These are phyloP conservation scores for Zoysia matrella DNA, from an alignment of 202 grass and related monocot genomes.

Conservation along the genomic window DNA sequence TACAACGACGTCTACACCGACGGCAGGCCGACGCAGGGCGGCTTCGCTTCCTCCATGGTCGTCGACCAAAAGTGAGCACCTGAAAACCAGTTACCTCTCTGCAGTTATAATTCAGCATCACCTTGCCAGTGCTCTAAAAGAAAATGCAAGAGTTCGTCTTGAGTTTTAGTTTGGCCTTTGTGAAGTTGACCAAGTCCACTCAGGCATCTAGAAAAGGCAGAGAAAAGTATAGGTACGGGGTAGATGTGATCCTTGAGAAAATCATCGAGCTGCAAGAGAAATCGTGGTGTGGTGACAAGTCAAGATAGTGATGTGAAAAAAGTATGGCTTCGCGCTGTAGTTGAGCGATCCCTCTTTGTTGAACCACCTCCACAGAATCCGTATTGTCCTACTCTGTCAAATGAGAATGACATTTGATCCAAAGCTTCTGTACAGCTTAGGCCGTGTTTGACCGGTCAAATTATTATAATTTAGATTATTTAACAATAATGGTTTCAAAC, in stretches of 20 bases:
- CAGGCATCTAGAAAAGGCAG: not conserved
- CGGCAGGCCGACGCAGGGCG: conserved; percentile 78
- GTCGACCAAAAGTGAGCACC: conserved; percentile 94
- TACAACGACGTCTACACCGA: conserved; percentile 95
- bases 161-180: not conserved
- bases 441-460: too few species aligned
- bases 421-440: too few species aligned
- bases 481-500: too few species aligned
- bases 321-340: not conserved
- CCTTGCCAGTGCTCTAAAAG: too few species aligned
- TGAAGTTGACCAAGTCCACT: not conserved
- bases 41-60: conserved; percentile 85
- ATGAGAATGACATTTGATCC: too few species aligned
- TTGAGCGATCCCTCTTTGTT: too few species aligned
- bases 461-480: too few species aligned
- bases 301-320: conserved; percentile 6
- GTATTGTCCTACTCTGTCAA: conserved; percentile 21
- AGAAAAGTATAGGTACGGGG: not conserved
- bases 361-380: conserved; percentile 14
- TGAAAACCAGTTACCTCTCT: not conserved
- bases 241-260: not conserved
- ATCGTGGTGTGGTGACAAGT: conserved; percentile 3
- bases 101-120: too few species aligned
- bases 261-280: not conserved
- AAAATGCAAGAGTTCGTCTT: not conserved